Evolutionary conservation across 768 basidiomycete genomes (phyloP), one percentile per base, ranked within the genome.

Genomic region (Mycena floridula): DNA sequence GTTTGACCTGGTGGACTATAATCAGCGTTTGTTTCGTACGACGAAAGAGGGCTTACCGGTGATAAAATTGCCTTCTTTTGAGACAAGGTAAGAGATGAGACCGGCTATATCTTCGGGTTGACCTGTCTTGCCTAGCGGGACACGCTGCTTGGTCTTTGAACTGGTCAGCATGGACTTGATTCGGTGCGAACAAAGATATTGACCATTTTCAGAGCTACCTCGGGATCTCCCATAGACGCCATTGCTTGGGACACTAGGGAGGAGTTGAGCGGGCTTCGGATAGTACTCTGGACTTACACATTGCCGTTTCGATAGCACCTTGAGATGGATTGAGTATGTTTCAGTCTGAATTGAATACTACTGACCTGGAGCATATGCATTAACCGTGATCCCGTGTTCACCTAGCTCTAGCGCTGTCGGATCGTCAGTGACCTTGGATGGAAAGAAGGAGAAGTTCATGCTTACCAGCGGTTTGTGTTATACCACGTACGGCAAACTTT

Each of bases 401-500:
- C 50, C 54, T 3, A 58, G 46, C 26, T 58, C 59, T 15, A 36
- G 25, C 3, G 59, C 59, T 59, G n/a, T n/a, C n/a, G 37, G 28
- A 35, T 8, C 4, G 15, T 15, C 18, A 8, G 22, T 43, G 22
- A 24, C 25, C 25, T 22, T 22, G 36, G 0, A 5, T 5, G 11
- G 27, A 21, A 15, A 42, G n/a, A 9, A 9, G 25, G 7, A 22
- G 28, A 8, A 21, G 18, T 13, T 7, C 21, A 24, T 5, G 50
- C 58, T 12, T 35, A 69, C 70, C 69, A 43, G 61, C 63, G 9
- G 57, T 44, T 41, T 72, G 69, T 0, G 70, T 70, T 21, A 73
- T 38, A 1, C 67, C 63, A 21, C 70, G 58, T 4, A 72, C 51
- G 0, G 69, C 67, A 46, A 69, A 70, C 49, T 73, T 73, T 0